These are phyloP conservation scores for Macrophomina tecta DNA, from an alignment of 2,329 filamentous ascomycete genomes.

Conservation along the genomic window DNA sequence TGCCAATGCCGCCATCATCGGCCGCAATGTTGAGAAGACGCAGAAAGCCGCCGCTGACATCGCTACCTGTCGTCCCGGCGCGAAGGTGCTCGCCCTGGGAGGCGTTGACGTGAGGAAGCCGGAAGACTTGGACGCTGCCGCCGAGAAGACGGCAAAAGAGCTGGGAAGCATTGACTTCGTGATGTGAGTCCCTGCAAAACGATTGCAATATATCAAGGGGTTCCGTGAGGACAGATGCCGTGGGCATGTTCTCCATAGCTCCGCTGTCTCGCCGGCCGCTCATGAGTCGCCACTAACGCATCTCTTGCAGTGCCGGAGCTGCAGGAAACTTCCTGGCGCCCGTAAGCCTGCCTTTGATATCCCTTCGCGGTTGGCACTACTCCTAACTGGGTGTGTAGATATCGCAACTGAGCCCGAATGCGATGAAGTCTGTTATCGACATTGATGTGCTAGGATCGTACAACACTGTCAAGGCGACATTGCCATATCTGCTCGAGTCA, in stretches of 20 bases:
- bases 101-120: constrained; percentile 70
- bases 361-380: not conserved
- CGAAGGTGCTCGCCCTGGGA: constrained; percentile 86
- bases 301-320: constrained; percentile 74
- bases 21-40: constrained; percentile 88
- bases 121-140: constrained; percentile 73
- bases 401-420: constrained; percentile 80
- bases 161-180: constrained; percentile 90
- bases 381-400: constrained; percentile 54
- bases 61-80: constrained; percentile 75
- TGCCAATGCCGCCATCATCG: constrained; percentile 92
- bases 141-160: constrained; percentile 79
- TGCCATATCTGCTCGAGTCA: constrained; percentile 81
- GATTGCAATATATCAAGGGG: not conserved
- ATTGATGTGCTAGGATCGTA: constrained; percentile 94
- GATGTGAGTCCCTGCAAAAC: constrained; percentile 65
- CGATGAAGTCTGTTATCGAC: constrained; percentile 93
- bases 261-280: not conserved
- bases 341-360: not conserved
- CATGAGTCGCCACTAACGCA: constrained; percentile 27
- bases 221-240: not conserved
- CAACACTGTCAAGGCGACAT: constrained; percentile 91
- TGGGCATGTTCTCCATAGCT: not conserved
- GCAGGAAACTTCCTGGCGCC: constrained; percentile 95
- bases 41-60: constrained; percentile 81